Base-by-base conservation (phyloP, 1,284 basidiomycete genomes). In the Tylopilus sp. region DNA sequence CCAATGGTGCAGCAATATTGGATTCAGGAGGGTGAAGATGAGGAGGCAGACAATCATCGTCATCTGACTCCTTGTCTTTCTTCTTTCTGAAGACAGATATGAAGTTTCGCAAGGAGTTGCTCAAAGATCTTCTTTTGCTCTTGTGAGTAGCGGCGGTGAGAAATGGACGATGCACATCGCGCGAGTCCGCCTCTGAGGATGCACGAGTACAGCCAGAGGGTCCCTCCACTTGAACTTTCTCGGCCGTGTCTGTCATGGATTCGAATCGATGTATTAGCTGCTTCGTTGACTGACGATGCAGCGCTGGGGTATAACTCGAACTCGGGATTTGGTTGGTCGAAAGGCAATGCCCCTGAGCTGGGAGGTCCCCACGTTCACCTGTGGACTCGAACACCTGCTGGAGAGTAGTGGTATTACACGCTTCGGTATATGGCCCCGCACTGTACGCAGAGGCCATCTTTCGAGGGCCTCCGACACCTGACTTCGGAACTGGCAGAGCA, bases 31-130 rank as follows among this genome's bases (percentile, higher is more conserved):
- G 40, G 28, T 46, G 42, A 23, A 37, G 13, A 38, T 30, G 28
- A 35, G 44, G 49, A 15, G 26, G 41, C 41, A 46, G 29, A 35
- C 40, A 42, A 28, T 63, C 56, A 37, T 63, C 56, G 34, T 61
- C 65, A 47, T 63, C 58, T 4, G 54, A 55, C 46, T 71, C 71
- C 33, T 62, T 70, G 33, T 60, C 61, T 44, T 65, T 75, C 65
- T 65, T 73, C 64, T 81, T 85, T 68, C 76, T 84, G 68, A 88
- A 75, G 2, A 80, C 76, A 3, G 82, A 77, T 35, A 88, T 67
- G 21, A 87, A 65, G 57, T 81, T 86, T 36, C 77, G 75, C 57
- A 88, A 72, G 19, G 84, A 87, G 59, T 79, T 78, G 30, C 82
- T 76, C 38, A 87, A 69, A 15, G 80, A 83, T n/a, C 66, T 53